Evolutionary conservation across 352 stramenopile species (phyloP).

Genomic region (Aphanomyces euteiches): DNA sequence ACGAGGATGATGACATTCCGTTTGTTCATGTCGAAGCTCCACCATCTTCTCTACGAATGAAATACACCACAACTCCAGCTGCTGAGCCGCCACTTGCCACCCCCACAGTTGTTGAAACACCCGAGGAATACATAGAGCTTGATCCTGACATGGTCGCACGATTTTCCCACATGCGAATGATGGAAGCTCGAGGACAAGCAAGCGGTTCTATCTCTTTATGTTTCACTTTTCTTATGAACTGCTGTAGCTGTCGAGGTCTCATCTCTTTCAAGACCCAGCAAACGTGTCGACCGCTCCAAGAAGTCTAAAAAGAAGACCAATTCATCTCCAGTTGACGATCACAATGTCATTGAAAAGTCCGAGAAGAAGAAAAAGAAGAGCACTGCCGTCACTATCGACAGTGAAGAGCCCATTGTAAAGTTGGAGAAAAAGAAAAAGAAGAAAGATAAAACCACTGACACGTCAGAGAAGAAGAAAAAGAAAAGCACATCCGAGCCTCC

Average conservation of each 20-base stretch:
- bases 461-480: neutral
- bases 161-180: conserved; percentile 28
- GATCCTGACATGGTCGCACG: conserved; percentile 28
- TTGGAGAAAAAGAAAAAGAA: conserved; percentile 8
- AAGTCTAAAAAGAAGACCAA: conserved; percentile 11
- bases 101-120: neutral
- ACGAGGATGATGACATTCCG: conserved; percentile 17
- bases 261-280: no score
- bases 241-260: no score
- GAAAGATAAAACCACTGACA: neutral
- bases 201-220: no score
- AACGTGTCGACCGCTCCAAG: neutral
- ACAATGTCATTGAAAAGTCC: neutral
- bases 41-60: neutral
- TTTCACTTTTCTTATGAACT: no score
- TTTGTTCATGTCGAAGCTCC: neutral
- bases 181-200: conserved; percentile 4
- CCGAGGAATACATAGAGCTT: conserved; percentile 14
- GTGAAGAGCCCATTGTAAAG: neutral
- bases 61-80: conserved; percentile 7
- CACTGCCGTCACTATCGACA: neutral
- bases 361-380: conserved; percentile 19
- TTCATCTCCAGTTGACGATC: neutral
- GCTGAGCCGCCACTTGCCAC: neutral
- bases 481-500: neutral